Base-by-base conservation (phyloP, 2,329 filamentous ascomycete species). In the Pleochaeta shiraiana region DNA sequence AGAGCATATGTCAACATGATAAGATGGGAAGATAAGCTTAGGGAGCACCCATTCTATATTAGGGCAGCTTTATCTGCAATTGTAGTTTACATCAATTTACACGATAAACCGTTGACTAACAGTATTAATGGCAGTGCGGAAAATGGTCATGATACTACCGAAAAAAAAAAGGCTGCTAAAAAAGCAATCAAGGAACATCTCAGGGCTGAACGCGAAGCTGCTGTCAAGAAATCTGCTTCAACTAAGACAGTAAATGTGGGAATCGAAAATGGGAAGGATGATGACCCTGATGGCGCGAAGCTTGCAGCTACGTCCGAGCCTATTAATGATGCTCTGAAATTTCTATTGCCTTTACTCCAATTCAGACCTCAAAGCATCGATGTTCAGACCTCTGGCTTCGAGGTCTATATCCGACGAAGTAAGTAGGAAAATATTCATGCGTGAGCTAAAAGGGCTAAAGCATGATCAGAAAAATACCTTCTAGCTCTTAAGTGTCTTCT, bases 1-100 rank as follows among this genome's bases (percentile, higher is more conserved):
- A 81, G 92, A 65, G 88, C 93, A 0, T 98, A 98, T 73, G 79
- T 98, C 47, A 91, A 96, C 70, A 95, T 98, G 90, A 80, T 98
- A 59, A 83, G 87, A 70, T 98, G 93, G 95, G 92, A 97, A 73
- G 91, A 98, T 72, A 83, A 85, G 67, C 76, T 97, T 55, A 85
- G 90, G 64, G 88, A 95, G 70, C 93, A 98, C 73, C 93, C 93
- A 0, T 96, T 95, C 77, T 98, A 88, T 76, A 86, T 87, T 4
- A 81, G 90, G 55, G 88, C 89, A 61, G 92, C 93, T 0, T 77
- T 95, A 28, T 84, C 85, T 64, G 91, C 92, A 5, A 81, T 95
- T 66, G 82, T 85, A 67, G 79, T 95, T 34, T 97, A 96, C 73
- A 73, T 95, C 31, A 78, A 83, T 68, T 79, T 98, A 68, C 79